Evolutionary conservation across 768 basidiomycete species (phyloP).

Genomic region (Tylopilus plumbeoviolaceoides): DNA sequence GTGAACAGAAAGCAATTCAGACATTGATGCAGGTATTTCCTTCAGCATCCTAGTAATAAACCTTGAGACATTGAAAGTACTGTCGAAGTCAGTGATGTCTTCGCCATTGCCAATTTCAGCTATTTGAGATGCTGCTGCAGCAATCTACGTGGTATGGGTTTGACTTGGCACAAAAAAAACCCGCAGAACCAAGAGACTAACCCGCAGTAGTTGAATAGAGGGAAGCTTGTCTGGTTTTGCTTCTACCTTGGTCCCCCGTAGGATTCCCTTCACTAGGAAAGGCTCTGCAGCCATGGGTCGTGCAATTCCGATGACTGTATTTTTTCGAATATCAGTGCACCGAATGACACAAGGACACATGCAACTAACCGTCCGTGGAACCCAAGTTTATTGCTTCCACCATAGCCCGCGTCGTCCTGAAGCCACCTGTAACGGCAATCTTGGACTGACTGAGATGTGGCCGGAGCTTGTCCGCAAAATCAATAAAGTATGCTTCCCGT

Average conservation of each 20-base stretch:
- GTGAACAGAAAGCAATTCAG: slow-evolving; percentile 25
- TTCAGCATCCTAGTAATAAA: slow-evolving; percentile 30
- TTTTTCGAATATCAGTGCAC: background rate
- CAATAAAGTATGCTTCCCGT: slow-evolving; percentile 30
- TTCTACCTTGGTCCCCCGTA: slow-evolving; percentile 20
- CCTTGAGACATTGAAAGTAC: slow-evolving; percentile 28
- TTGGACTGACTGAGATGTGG: slow-evolving; percentile 24
- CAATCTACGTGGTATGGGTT: slow-evolving; percentile 18
- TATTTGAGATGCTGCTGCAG: slow-evolving; percentile 29
- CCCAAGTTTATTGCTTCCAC: slow-evolving; percentile 22
- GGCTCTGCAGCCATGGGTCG: slow-evolving; percentile 31
- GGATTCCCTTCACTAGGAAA: slow-evolving; percentile 25
- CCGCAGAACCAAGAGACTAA: slow-evolving; percentile 6
- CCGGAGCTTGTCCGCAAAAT: slow-evolving; percentile 27
- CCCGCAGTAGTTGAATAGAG: slow-evolving; percentile 34
- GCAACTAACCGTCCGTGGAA: slow-evolving; percentile 26
- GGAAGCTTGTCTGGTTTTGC: slow-evolving; percentile 32
- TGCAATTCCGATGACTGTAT: slow-evolving; percentile 27
- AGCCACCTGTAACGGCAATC: slow-evolving; percentile 30
- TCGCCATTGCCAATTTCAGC: slow-evolving; percentile 33
- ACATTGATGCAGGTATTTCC: slow-evolving; percentile 30
- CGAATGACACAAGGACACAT: background rate
- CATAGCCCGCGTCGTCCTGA: slow-evolving; percentile 28
- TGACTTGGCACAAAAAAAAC: background rate
- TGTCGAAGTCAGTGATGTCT: slow-evolving; percentile 31